Percentiles rank a stretch among this genome's conserved stretches.
These are phyloP conservation scores for Hippophae gyantsensis DNA, from an alignment of 306 rosid species.

Conservation along the genomic window DNA sequence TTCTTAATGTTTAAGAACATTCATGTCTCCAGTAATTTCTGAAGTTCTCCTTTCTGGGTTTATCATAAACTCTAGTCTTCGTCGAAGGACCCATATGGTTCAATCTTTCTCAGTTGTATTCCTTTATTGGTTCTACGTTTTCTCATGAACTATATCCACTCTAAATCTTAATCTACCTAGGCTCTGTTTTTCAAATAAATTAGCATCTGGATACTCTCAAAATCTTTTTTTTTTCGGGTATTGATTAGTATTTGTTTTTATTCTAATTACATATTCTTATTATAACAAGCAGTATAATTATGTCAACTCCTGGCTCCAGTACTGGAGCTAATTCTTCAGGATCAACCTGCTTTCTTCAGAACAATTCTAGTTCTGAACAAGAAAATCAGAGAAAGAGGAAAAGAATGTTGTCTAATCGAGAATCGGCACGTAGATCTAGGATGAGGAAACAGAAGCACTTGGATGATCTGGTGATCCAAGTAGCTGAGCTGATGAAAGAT, in stretches of 20 bases:
- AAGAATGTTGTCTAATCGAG: slow-evolving; percentile 76
- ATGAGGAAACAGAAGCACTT: slow-evolving; percentile 64
- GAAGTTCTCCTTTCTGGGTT: slow-evolving; percentile 63
- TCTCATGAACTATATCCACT: slow-evolving; percentile 16
- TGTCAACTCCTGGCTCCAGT: slow-evolving; percentile 21
- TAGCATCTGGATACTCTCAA: background rate
- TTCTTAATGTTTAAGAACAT: slow-evolving; percentile 27
- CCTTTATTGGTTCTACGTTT: slow-evolving; percentile 87
- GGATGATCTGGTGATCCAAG: slow-evolving; percentile 40
- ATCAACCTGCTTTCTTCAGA: slow-evolving; percentile 13
- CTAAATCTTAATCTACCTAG: background rate
- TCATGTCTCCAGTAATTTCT: slow-evolving; percentile 51
- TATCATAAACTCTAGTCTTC: slow-evolving; percentile 56
- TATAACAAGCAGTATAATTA: background rate
- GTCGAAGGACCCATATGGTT: slow-evolving; percentile 67
- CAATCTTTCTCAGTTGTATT: slow-evolving; percentile 91
- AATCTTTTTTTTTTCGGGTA: background rate
- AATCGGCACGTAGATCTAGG: slow-evolving; percentile 74
- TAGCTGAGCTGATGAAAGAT: slow-evolving; percentile 41
- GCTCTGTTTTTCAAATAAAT: no score
- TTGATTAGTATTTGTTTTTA: background rate
- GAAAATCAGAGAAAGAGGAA: slow-evolving; percentile 74
- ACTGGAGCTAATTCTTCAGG: slow-evolving; percentile 42
- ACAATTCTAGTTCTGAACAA: slow-evolving; percentile 35
- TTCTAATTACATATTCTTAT: background rate